These are phyloP conservation scores for Termitomyces sp. DNA, from an alignment of 768 basidiomycete genomes.

Conservation along the genomic window DNA sequence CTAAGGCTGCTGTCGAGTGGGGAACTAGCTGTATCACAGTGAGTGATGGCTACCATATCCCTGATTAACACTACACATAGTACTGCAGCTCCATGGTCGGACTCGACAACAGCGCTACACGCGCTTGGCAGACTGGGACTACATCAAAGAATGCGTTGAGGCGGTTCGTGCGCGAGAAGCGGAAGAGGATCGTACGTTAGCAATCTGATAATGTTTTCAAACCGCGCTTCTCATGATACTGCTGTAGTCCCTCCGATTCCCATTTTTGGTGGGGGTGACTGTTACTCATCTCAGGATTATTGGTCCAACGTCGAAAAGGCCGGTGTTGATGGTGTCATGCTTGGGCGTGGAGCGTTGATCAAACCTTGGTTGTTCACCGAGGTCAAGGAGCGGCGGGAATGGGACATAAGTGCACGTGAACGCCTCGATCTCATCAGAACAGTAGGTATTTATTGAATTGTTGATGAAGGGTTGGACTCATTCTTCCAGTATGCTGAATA, in stretches of 20 bases:
- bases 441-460: conserved; percentile 31
- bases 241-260: conserved; percentile 72
- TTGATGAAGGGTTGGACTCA: background rate
- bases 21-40: conserved; percentile 40
- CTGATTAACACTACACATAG: background rate
- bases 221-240: background rate
- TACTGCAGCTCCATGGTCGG: conserved; percentile 85
- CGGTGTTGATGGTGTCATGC: conserved; percentile 94
- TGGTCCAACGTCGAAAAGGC: conserved; percentile 69
- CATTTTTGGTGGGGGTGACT: conserved; percentile 95
- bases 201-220: background rate
- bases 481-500: conserved; percentile 70
- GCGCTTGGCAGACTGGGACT: conserved; percentile 90
- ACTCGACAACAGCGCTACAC: conserved; percentile 94
- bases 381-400: conserved; percentile 85
- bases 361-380: conserved; percentile 98
- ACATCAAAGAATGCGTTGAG: conserved; percentile 83
- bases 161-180: conserved; percentile 66
- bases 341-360: conserved; percentile 90
- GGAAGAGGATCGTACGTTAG: conserved; percentile 63
- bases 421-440: conserved; percentile 73
- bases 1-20: conserved; percentile 57
- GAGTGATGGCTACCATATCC: conserved; percentile 7
- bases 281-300: conserved; percentile 83
- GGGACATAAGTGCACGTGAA: conserved; percentile 88